Conservation (phyloP, 2,329 filamentous ascomycete species). For the Xenoacremonium recifei region DNA sequence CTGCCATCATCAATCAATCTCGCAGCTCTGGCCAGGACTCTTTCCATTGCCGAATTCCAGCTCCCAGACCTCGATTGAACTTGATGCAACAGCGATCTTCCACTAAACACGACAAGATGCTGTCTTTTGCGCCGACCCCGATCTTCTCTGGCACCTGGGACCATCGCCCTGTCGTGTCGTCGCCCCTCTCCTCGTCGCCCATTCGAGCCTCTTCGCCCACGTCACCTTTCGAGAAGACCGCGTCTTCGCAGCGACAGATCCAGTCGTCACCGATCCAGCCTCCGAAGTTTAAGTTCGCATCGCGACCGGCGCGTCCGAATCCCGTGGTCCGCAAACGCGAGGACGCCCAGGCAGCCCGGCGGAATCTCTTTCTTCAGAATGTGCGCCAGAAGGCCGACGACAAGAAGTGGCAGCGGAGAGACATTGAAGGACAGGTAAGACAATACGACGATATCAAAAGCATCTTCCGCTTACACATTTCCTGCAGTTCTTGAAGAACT, state of each 20-base stretch:
- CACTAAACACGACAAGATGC: conserved; percentile 33
- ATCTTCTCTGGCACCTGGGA: conserved; percentile 44
- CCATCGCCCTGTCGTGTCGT: conserved; percentile 48
- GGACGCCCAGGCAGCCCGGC: conserved; percentile 60
- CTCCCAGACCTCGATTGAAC: neutral
- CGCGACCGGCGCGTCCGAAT: conserved; percentile 59
- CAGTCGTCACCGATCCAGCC: conserved; percentile 46
- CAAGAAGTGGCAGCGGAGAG: conserved; percentile 56
- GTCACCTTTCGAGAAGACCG: conserved; percentile 42
- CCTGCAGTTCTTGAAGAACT: conserved; percentile 35
- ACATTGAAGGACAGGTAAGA: conserved; percentile 56
- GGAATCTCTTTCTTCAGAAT: conserved; percentile 68
- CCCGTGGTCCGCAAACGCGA: conserved; percentile 61
- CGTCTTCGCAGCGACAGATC: conserved; percentile 38
- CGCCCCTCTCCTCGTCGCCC: conserved; percentile 59
- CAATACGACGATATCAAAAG: neutral
- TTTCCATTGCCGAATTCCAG: no score
- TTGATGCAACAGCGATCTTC: conserved; percentile 35
- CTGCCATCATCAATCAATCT: conserved; percentile 2
- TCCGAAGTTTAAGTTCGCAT: conserved; percentile 48
- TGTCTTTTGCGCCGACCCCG: conserved; percentile 42
- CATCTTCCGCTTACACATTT: conserved; percentile 6
- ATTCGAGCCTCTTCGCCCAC: conserved; percentile 51
- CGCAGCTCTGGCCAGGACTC: neutral
- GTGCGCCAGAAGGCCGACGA: conserved; percentile 62